phyloP scores from a whole-genome alignment of 192 early-diverging fungal genomes.

The Lunasporangiospora selenospora region DNA sequence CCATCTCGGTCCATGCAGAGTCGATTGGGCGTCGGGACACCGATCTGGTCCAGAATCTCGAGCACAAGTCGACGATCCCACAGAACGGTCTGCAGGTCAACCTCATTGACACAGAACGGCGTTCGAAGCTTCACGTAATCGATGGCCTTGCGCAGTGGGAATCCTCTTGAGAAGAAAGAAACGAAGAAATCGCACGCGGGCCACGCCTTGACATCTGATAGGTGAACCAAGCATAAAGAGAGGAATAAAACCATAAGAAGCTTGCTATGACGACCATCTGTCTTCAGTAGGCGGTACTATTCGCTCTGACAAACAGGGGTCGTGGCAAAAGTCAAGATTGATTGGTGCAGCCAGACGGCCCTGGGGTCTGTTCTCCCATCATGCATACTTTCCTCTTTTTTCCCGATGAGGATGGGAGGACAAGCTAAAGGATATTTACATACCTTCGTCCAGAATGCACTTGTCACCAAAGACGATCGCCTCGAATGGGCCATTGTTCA shows the following conservation, averaged over 20 bases:
- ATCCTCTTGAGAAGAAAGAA: slow-evolving; percentile 94
- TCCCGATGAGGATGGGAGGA: too few species aligned
- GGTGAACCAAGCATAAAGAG: slow-evolving; percentile 3
- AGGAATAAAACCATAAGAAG: slow-evolving; percentile 7
- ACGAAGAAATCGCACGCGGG: slow-evolving; percentile 96
- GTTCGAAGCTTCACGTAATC: slow-evolving; percentile 82
- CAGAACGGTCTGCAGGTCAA: slow-evolving; percentile 86
- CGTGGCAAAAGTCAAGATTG: too few species aligned
- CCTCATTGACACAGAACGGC: slow-evolving; percentile 92
- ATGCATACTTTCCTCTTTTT: too few species aligned
- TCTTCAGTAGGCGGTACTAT: too few species aligned
- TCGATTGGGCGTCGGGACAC: slow-evolving; percentile 83
- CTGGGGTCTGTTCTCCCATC: too few species aligned
- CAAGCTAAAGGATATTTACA: background rate
- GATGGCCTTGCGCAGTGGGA: slow-evolving; percentile 94
- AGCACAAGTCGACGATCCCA: slow-evolving; percentile 92
- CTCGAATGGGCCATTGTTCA: slow-evolving; percentile 72
- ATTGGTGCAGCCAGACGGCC: too few species aligned
- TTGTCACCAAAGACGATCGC: slow-evolving; percentile 96
- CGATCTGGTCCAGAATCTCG: slow-evolving; percentile 76
- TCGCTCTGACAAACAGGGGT: too few species aligned
- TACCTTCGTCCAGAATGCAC: slow-evolving; percentile 94
- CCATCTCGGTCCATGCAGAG: slow-evolving; percentile 76
- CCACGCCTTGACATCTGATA: slow-evolving; percentile 82
- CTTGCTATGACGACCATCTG: too few species aligned